Base-by-base conservation (phyloP, 2,329 filamentous ascomycete genomes). In the Penicillium sp. region DNA sequence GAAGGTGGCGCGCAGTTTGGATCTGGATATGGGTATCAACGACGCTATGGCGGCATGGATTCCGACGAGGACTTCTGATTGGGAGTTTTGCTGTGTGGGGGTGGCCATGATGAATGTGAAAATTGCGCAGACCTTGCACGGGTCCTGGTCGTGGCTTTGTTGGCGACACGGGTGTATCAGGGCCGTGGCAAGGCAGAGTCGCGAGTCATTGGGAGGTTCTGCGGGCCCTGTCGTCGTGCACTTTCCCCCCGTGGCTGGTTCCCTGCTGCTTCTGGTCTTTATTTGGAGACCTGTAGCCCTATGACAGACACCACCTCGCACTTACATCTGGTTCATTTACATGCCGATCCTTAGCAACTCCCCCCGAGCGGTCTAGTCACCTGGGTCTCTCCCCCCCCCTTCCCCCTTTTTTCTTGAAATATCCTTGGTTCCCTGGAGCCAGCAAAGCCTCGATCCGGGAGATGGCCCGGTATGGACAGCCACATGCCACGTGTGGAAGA, bases 1-100 rank as follows among this genome's bases (percentile, higher is more conserved):
- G 68, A 71, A 42, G 58, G 56, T 39, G 62, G 60, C 25, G 57
- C 57, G 37, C 59, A 54, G 37, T 58, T 57, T 45, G 47, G 52
- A 40, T 53, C 52, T 42, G 54, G 58, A 15, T 56, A 48, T 53
- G 58, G 62, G 42, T 61, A 58, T 33, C 53, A 52, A 28, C 53
- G 50, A 25, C 56, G 55, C 9, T 56, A 52, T 38, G 52, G 48
- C 42, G 46, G 55, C 53, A 56, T 63, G 44, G 61, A 68, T 46
- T 66, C 63, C 6, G 61, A 65, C 28, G 63, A 66, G 44, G 62
- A 65, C 8, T 38, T 33, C 8, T 44, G 47, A 49, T 28, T 48
- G 13, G 28, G 38, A 15, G 12, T 8, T 18, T 40, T n/a, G 3
- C 20, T 13, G 6, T 39, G 37, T 39, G 20, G 37, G 20, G 20